phyloP scores from a whole-genome alignment of 164 flowering plant genomes.

The Saururus chinensis region DNA sequence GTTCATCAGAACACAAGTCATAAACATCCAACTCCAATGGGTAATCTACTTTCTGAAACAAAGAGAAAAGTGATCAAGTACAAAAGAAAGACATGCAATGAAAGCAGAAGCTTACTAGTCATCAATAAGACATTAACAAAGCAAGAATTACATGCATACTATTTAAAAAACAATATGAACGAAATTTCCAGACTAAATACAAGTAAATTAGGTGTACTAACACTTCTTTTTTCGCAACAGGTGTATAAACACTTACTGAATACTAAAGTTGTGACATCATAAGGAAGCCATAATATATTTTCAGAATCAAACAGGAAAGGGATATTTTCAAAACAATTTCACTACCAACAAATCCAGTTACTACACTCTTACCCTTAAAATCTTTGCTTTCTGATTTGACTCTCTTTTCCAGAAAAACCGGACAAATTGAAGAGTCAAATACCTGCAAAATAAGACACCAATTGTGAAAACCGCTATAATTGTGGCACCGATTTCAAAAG shows the following conservation, averaged over 20 bases:
- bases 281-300: too few relatives aligned
- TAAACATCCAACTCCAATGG: constrained; percentile 89
- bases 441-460: constrained; percentile 28
- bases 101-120: background rate
- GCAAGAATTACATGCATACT: background rate
- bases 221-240: too few relatives aligned
- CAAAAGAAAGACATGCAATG: background rate
- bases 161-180: too few relatives aligned
- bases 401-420: constrained; percentile 99
- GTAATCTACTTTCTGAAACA: constrained; percentile 86
- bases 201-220: too few relatives aligned
- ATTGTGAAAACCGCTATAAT: background rate
- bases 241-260: too few relatives aligned
- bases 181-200: too few relatives aligned
- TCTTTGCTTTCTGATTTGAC: constrained; percentile 94
- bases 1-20: constrained; percentile 89
- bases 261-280: too few relatives aligned
- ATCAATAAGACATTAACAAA: background rate
- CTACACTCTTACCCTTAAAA: constrained; percentile 61
- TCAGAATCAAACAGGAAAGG: too few relatives aligned
- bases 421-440: constrained; percentile 94
- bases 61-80: background rate
- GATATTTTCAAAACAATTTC: too few relatives aligned
- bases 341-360: background rate
- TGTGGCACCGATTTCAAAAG: background rate